Percentiles rank a stretch among this genome's conserved stretches.
Conservation (phyloP, 2,329 filamentous ascomycete genomes). For the Exophiala lecanii-corni region DNA sequence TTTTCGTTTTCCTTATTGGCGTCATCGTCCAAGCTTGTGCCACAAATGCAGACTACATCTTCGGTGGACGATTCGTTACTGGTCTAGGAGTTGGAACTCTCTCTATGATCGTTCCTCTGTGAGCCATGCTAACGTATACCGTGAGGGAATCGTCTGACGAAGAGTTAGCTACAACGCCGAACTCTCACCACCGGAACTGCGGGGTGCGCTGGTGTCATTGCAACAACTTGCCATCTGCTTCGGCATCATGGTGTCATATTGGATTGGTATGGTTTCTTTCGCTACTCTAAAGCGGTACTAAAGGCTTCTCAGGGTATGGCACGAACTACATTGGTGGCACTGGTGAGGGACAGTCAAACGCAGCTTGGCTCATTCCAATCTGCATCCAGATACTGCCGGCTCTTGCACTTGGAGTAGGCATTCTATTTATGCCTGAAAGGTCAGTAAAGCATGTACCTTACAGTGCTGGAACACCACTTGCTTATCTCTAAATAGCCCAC, state of each 20-base stretch:
- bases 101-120: conserved; percentile 38
- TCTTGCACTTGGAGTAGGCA: conserved; percentile 33
- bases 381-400: conserved; percentile 42
- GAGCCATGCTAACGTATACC: conserved; percentile 25
- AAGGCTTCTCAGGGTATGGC: conserved; percentile 33
- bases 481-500: conserved; percentile 61
- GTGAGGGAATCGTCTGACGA: neutral
- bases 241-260: conserved; percentile 40
- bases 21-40: conserved; percentile 45
- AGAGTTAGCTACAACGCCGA: conserved; percentile 4
- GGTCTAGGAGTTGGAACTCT: conserved; percentile 37
- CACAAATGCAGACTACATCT: conserved; percentile 30
- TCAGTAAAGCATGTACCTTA: too few species aligned
- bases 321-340: conserved; percentile 62
- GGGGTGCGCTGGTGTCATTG: conserved; percentile 38
- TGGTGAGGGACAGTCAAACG: conserved; percentile 54
- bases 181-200: conserved; percentile 36
- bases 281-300: conserved; percentile 3
- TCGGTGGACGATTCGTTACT: conserved; percentile 37
- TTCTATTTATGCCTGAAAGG: conserved; percentile 49
- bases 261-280: conserved; percentile 26
- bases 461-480: conserved; percentile 66
- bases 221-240: conserved; percentile 41
- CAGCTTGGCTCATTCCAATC: conserved; percentile 69
- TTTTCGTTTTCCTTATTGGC: conserved; percentile 32